Evolutionary conservation across 2,329 filamentous ascomycete species (phyloP).

Genomic region (Hymenoscyphus infarciens): DNA sequence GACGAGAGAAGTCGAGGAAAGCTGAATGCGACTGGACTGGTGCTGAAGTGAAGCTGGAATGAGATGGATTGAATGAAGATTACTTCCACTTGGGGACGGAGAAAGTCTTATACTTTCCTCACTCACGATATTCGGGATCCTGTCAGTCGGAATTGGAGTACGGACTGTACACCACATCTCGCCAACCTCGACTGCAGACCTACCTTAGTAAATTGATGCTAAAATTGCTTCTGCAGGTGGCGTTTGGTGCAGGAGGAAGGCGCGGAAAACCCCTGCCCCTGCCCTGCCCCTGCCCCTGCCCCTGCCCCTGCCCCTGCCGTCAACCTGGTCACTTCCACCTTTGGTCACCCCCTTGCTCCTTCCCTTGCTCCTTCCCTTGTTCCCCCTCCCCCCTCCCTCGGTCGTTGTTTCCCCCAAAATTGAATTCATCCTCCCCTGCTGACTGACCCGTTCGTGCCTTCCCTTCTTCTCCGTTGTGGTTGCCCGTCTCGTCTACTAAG

Average conservation of each 20-base stretch:
- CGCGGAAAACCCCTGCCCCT: neutral
- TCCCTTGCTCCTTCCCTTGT: too few relatives aligned
- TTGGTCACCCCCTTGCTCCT: too few relatives aligned
- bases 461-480: neutral
- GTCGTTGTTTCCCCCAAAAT: neutral
- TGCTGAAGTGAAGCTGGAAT: neutral
- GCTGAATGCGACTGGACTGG: neutral
- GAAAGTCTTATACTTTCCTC: slow-evolving; percentile 11
- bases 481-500: neutral
- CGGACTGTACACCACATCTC: neutral
- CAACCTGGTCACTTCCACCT: too few relatives aligned
- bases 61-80: neutral
- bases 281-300: neutral
- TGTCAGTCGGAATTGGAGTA: neutral
- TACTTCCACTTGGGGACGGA: neutral
- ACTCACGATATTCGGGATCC: slow-evolving; percentile 1
- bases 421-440: neutral
- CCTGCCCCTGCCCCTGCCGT: too few relatives aligned
- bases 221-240: slow-evolving; percentile 17
- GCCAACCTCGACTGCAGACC: slow-evolving; percentile 10
- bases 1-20: slow-evolving; percentile 4
- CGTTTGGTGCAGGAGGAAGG: slow-evolving; percentile 5
- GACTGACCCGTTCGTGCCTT: neutral
- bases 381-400: neutral
- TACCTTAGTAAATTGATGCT: slow-evolving; percentile 14